These are phyloP conservation scores for Phytophthora nicotianae DNA, from an alignment of 352 stramenopile genomes.

Conservation along the genomic window DNA sequence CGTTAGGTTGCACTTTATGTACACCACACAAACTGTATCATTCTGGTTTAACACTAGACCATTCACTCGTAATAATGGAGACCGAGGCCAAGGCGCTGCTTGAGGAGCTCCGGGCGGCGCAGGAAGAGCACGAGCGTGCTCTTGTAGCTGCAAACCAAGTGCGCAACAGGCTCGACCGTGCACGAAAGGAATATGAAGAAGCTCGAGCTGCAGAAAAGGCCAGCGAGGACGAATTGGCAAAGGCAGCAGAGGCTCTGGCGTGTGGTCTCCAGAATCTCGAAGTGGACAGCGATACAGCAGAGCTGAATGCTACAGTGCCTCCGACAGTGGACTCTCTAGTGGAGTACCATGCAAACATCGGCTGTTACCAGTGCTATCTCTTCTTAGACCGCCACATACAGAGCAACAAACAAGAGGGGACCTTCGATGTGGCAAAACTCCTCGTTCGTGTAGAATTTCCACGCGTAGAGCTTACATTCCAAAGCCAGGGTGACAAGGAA, in stretches of 20 bases:
- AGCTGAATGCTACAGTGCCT: constrained; percentile 9
- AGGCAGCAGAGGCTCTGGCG: constrained; percentile 31
- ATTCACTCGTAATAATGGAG: constrained; percentile 15
- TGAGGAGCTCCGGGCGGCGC: constrained; percentile 41
- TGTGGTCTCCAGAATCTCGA: constrained; percentile 32
- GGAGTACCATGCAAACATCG: constrained; percentile 85
- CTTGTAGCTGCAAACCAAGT: constrained; percentile 31
- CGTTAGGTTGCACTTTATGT: constrained; percentile 1
- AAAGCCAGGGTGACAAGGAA: background rate
- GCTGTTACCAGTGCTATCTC: constrained; percentile 82
- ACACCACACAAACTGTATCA: constrained; percentile 11
- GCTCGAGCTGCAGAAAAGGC: constrained; percentile 30
- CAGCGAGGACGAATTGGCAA: constrained; percentile 42
- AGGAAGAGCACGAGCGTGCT: constrained; percentile 49
- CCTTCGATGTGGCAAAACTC: constrained; percentile 33
- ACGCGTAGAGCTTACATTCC: constrained; percentile 36
- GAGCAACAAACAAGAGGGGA: background rate
- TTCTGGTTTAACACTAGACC: background rate
- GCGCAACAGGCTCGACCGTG: constrained; percentile 24
- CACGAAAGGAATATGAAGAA: constrained; percentile 34
- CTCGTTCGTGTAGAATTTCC: constrained; percentile 48
- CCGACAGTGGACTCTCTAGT: constrained; percentile 46
- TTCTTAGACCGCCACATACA: constrained; percentile 23
- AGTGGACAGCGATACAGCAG: background rate
- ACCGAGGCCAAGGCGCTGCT: constrained; percentile 25